Percentiles rank a stretch among this genome's conserved stretches.
Conservation (phyloP, 768 basidiomycete genomes). For the Rhodotorula taiwanensis region DNA sequence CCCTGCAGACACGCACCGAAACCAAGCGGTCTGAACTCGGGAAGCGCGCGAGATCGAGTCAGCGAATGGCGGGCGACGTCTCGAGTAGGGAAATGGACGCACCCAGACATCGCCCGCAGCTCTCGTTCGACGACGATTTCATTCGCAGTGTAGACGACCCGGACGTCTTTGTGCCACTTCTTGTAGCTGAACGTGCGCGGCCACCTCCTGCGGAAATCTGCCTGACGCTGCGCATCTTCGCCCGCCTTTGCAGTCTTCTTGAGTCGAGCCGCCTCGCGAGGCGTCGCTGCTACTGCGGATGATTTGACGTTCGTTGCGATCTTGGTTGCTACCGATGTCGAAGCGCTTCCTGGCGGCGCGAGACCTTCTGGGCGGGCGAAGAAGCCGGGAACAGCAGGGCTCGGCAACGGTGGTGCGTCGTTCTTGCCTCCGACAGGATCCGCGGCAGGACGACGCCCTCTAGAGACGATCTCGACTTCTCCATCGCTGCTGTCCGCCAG, state of each 20-base stretch:
- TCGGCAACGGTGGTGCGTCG: too few species aligned
- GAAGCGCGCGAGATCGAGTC: not conserved
- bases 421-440: too few species aligned
- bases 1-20: constrained; percentile 1
- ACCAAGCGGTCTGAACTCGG: constrained; percentile 10
- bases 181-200: constrained; percentile 1
- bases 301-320: too few species aligned
- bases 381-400: too few species aligned
- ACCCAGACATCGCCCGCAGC: constrained; percentile 10
- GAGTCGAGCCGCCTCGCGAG: not conserved
- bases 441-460: too few species aligned
- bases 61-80: not conserved
- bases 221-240: constrained; percentile 1
- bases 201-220: constrained; percentile 8
- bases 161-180: not conserved
- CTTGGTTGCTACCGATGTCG: too few species aligned
- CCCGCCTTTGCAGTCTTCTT: not conserved
- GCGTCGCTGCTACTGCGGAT: too few species aligned
- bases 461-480: too few species aligned
- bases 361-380: too few species aligned
- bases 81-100: not conserved
- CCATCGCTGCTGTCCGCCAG: too few species aligned
- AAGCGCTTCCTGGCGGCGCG: too few species aligned
- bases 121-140: constrained; percentile 4
- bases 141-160: constrained; percentile 13